Conservation (phyloP, 148 eudicot genomes). For the Talinum fruticosum region DNA sequence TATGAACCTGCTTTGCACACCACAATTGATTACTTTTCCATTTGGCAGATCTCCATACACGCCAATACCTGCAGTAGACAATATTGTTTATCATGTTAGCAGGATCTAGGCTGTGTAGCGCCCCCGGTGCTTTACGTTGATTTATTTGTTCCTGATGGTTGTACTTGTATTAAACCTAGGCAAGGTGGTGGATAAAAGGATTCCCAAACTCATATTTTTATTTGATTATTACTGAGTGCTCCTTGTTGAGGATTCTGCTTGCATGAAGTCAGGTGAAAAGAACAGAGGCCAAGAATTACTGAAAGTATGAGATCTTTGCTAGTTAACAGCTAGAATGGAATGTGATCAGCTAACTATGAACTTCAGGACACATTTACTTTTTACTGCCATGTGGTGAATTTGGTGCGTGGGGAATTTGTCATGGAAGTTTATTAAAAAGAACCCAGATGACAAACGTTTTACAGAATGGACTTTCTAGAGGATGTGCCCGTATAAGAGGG, state of each 20-base stretch:
- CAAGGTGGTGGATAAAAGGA: neutral
- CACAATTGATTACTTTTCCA: neutral
- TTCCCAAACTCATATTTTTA: neutral
- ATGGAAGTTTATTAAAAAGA: neutral
- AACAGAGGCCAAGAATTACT: neutral
- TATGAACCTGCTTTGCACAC: neutral
- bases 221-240: neutral
- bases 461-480: neutral
- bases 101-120: neutral
- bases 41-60: neutral
- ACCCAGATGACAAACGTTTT: neutral
- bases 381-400: neutral
- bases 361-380: neutral
- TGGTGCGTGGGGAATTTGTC: neutral
- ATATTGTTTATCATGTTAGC: neutral
- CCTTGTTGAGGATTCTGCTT: neutral
- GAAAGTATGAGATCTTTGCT: neutral
- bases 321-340: neutral
- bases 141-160: neutral
- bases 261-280: neutral
- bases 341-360: neutral
- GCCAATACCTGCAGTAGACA: neutral
- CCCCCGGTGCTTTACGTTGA: neutral
- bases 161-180: neutral
- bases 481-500: neutral